phyloP scores from a whole-genome alignment of 169 alveolate species.

The Plasmodium berghei region DNA sequence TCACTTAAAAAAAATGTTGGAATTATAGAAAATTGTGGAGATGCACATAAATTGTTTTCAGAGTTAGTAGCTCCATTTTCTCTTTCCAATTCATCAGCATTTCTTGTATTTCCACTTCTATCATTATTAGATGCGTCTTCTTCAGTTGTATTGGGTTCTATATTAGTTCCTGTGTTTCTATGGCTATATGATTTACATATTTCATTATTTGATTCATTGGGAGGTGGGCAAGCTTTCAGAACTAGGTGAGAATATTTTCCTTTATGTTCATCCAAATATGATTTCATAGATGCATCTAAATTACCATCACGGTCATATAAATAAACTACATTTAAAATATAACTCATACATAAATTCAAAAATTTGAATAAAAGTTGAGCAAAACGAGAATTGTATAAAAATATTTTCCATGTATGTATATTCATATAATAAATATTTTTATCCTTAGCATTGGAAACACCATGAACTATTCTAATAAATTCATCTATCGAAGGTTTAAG shows the following conservation, averaged over 20 bases:
- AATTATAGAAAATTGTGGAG: slow-evolving; percentile 87
- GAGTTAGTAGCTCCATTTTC: not conserved
- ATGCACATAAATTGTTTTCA: slow-evolving; percentile 40
- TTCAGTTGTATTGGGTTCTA: not conserved
- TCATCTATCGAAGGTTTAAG: slow-evolving; percentile 85
- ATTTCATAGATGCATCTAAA: slow-evolving; percentile 26
- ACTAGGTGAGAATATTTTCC: slow-evolving; percentile 42
- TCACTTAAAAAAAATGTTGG: slow-evolving; percentile 85
- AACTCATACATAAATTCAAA: slow-evolving; percentile 78
- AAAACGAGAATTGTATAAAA: slow-evolving; percentile 74
- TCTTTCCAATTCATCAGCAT: not conserved
- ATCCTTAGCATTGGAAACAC: slow-evolving; percentile 76
- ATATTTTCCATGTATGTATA: slow-evolving; percentile 82
- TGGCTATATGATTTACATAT: not conserved
- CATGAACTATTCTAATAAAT: slow-evolving; percentile 79
- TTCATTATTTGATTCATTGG: slow-evolving; percentile 20
- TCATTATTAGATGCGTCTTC: not conserved
- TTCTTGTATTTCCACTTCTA: not conserved
- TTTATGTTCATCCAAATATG: slow-evolving; percentile 44
- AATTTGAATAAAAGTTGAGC: slow-evolving; percentile 78
- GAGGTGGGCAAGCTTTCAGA: slow-evolving; percentile 64
- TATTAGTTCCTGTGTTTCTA: not conserved
- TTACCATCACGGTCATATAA: slow-evolving; percentile 64
- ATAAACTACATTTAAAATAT: slow-evolving; percentile 77
- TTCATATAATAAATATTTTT: slow-evolving; percentile 76